Evolutionary conservation across 202 grass and related monocot genomes (phyloP).

Genomic region (Panicum hallii): DNA sequence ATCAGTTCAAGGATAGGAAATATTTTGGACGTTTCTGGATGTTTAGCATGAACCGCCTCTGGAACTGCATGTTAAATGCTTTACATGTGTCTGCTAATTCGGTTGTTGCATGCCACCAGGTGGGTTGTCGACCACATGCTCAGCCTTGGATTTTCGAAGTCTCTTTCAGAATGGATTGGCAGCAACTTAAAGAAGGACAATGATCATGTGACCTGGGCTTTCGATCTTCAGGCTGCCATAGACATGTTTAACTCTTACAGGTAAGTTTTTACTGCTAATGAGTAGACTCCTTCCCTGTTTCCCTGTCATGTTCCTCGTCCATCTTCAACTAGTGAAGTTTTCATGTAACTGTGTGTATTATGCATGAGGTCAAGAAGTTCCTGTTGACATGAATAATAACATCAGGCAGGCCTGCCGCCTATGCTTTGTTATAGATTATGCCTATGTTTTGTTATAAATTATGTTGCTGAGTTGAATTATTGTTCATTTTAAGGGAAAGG

Average conservation of each 20-base stretch:
- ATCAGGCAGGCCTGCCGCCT: neutral
- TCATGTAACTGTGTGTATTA: neutral
- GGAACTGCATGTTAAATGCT: constrained; percentile 19
- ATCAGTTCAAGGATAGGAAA: constrained; percentile 19
- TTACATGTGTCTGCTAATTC: constrained; percentile 21
- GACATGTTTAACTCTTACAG: constrained; percentile 96
- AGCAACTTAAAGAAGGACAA: constrained; percentile 83
- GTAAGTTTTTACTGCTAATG: constrained; percentile 21
- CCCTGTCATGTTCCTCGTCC: neutral
- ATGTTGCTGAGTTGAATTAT: neutral
- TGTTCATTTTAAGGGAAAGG: constrained; percentile 60
- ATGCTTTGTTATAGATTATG: neutral
- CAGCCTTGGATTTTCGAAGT: constrained; percentile 84
- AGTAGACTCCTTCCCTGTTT: neutral
- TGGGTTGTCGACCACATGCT: constrained; percentile 96
- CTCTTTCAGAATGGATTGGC: constrained; percentile 92
- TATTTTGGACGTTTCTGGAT: neutral
- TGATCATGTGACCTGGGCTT: constrained; percentile 78
- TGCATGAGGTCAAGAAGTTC: neutral
- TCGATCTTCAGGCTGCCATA: constrained; percentile 82
- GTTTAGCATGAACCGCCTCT: constrained; percentile 2
- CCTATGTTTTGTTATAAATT: neutral
- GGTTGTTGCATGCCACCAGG: constrained; percentile 49
- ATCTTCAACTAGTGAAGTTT: neutral
- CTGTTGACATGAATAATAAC: neutral